phyloP scores from a whole-genome alignment of 2,329 filamentous ascomycete genomes.

The Trichoderma sp. region DNA sequence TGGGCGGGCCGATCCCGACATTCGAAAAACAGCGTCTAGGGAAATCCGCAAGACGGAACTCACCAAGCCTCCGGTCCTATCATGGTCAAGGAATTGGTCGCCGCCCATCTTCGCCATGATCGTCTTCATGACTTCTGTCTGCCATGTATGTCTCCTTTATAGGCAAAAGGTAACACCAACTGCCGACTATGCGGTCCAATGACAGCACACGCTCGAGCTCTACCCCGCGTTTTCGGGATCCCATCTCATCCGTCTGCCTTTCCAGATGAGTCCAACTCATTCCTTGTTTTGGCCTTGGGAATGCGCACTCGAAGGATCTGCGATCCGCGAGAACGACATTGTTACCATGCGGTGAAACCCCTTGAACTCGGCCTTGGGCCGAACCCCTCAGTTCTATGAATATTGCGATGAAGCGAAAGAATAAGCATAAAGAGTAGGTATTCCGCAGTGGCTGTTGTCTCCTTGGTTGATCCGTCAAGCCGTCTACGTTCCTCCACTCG shows the following conservation, averaged over 20 bases:
- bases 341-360: conserved; percentile 14
- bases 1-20: too few species aligned
- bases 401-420: background rate
- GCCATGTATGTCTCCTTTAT: background rate
- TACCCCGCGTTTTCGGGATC: conserved; percentile 7
- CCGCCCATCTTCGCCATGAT: too few species aligned
- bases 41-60: background rate
- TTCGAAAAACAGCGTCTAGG: background rate
- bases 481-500: background rate
- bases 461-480: background rate
- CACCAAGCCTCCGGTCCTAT: background rate
- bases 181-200: conserved; percentile 17
- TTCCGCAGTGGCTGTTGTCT: background rate
- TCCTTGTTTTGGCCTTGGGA: background rate
- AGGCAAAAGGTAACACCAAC: conserved; percentile 11
- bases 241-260: too few species aligned
- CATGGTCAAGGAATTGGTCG: background rate
- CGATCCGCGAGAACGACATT: background rate
- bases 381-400: background rate
- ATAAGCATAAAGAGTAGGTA: conserved; percentile 12
- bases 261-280: background rate
- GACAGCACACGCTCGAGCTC: background rate
- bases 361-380: background rate
- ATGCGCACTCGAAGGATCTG: too few species aligned
- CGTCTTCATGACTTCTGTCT: too few species aligned